Base-by-base conservation (phyloP, 768 basidiomycete genomes). In the Solioccasus polychromus region DNA sequence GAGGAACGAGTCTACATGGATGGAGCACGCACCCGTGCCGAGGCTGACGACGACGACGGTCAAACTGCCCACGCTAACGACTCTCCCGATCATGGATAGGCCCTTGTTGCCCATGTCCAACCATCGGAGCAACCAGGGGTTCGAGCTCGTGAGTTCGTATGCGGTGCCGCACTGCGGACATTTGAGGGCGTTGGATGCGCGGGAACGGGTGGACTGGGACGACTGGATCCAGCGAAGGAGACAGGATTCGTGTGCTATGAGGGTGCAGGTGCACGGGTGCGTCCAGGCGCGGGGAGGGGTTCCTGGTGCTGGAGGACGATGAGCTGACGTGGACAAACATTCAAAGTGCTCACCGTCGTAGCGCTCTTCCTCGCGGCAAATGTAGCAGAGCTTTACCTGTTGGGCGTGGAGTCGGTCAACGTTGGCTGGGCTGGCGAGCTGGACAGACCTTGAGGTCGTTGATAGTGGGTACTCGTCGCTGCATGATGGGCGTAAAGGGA, bases 181-280 rank as follows among this genome's bases (percentile, higher is more conserved):
- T 58, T 88, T 86, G 49, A 88, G 74, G 0, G 86, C 85, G 58
- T 85, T 84, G 17, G 55, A 45, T 1, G 74, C 66, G 23, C 78
- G 73, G 8, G 81, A 77, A 9, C 71, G 64, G 37, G 71, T 80
- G 19, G 74, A 70, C 53, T 90, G 83, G 3, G 86, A 78, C 15
- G 83, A 74, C 48, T 81, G 77, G 30, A 91, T 87, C 88, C 88
- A 91, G 51, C 81, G 78, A 25, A 89, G 73, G 14, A 91, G 77
- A 66, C 88, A 91, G 0, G 78, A 68, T 60, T 90, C 85, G 63
- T 90, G 88, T 3, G 88, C 88, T 31, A 91, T 70, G 30, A 91
- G 75, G 0, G 88, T 88, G 58, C 88, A 91, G 37, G 69, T 80
- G 63, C 88, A 91, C 3, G 88, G 88, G 54, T 91, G 88, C 0